A percentile compares a stretch with the other conserved stretches of the same genome.
These are phyloP conservation scores for Casaregolazyma lundiana DNA, from an alignment of 1,139 yeast genomes.

Conservation along the genomic window DNA sequence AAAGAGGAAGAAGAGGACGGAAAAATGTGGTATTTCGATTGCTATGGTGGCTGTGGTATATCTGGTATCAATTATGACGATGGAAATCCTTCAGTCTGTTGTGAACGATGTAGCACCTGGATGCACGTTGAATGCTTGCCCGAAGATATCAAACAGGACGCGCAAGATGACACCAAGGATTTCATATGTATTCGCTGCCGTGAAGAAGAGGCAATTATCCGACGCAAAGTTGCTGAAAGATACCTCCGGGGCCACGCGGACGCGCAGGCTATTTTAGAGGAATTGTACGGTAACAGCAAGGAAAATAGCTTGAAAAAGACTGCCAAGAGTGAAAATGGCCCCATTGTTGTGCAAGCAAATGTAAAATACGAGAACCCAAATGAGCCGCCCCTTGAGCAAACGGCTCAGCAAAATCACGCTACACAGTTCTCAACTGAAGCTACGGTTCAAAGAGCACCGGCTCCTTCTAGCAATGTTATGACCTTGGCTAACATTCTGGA, in stretches of 20 bases:
- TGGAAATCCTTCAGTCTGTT: conserved; percentile 35
- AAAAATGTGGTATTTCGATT: conserved; percentile 39
- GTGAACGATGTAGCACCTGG: conserved; percentile 41
- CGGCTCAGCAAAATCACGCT: no score
- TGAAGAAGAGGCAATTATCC: conserved; percentile 9
- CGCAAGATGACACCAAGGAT: conserved; percentile 5
- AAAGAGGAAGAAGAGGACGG: conserved; percentile 17
- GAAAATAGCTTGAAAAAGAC: neutral
- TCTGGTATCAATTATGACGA: conserved; percentile 40
- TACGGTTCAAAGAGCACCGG: no score
- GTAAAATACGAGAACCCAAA: neutral
- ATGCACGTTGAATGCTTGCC: conserved; percentile 39
- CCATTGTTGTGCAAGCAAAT: neutral
- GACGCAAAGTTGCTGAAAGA: conserved; percentile 7
- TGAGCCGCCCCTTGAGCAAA: neutral
- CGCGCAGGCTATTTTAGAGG: neutral
- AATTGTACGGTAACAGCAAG: neutral
- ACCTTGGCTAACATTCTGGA: neutral
- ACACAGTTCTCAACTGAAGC: no score
- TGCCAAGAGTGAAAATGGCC: neutral
- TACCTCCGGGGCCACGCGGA: conserved; percentile 3
- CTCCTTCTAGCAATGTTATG: no score
- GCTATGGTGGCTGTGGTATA: conserved; percentile 35
- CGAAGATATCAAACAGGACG: conserved; percentile 11
- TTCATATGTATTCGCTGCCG: conserved; percentile 7